phyloP scores from a whole-genome alignment of 768 basidiomycete genomes.

The Lentinula aciculospora region DNA sequence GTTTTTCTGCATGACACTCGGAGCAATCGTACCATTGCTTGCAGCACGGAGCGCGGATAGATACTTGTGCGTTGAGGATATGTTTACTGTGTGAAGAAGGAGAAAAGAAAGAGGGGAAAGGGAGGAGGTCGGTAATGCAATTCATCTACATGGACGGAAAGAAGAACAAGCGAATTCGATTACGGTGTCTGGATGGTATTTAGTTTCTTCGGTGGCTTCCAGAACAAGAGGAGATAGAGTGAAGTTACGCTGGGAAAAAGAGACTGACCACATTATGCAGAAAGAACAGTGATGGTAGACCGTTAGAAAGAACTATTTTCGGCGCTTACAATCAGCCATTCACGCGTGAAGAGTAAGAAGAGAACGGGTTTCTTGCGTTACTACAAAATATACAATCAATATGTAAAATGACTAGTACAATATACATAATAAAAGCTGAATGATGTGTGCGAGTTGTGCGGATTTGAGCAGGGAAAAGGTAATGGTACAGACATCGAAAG shows the following conservation, averaged over 20 bases:
- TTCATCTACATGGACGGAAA: not conserved
- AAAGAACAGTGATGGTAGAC: too few species aligned
- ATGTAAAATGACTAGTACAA: not conserved
- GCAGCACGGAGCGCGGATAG: slow-evolving; percentile 96
- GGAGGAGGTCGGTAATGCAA: slow-evolving; percentile 5
- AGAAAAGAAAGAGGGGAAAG: too few species aligned
- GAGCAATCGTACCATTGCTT: slow-evolving; percentile 97
- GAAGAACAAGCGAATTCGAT: too few species aligned
- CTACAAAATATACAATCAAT: not conserved
- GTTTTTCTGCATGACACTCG: slow-evolving; percentile 86
- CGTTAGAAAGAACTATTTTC: too few species aligned
- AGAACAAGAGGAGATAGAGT: not conserved
- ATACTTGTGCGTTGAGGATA: slow-evolving; percentile 92
- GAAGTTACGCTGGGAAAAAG: not conserved
- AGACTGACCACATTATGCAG: not conserved
- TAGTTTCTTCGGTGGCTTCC: not conserved
- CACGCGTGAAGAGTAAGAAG: too few species aligned
- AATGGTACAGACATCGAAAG: not conserved
- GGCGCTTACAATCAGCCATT: too few species aligned
- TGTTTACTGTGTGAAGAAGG: slow-evolving; percentile 66
- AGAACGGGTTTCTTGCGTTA: not conserved
- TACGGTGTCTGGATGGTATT: too few species aligned
- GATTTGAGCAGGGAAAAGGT: not conserved
- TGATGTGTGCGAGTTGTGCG: too few species aligned
- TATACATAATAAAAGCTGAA: not conserved